These are phyloP conservation scores for Amorphotheca resinae DNA, from an alignment of 495 filamentous ascomycete species.

Conservation along the genomic window DNA sequence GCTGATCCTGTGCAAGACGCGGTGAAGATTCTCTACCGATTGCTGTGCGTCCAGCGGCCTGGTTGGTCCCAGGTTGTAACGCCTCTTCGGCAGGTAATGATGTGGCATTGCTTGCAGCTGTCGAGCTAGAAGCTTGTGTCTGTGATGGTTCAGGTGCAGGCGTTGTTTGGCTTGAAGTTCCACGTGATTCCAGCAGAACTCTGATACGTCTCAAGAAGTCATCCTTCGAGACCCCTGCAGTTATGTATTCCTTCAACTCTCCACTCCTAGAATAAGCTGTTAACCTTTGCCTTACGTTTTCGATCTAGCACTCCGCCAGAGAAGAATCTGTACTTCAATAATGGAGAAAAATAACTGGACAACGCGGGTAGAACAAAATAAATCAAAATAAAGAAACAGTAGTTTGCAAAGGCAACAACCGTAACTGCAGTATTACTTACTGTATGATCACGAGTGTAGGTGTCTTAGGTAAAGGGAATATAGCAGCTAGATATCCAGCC, in stretches of 20 bases:
- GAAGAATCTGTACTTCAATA: no score
- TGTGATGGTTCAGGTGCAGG: background rate
- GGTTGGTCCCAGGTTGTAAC: background rate
- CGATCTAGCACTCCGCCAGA: no score
- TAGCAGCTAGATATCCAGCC: constrained; percentile 64
- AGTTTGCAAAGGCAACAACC: background rate
- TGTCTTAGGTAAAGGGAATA: constrained; percentile 60
- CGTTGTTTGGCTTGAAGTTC: background rate
- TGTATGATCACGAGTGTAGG: constrained; percentile 66
- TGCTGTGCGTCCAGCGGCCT: background rate
- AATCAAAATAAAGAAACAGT: background rate
- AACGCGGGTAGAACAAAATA: background rate
- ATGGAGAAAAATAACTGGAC: no score
- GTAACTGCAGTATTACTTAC: constrained; percentile 8
- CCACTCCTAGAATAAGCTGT: constrained; percentile 33
- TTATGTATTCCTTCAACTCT: constrained; percentile 52
- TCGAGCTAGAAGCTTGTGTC: background rate
- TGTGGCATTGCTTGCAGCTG: background rate
- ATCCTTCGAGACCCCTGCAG: constrained; percentile 41
- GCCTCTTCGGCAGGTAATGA: background rate
- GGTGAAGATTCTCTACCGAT: no score
- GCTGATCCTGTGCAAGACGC: no score
- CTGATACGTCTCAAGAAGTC: constrained; percentile 41
- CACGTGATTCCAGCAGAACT: constrained; percentile 23
- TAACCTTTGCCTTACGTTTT: no score